These are phyloP conservation scores for Poa pratensis DNA, from an alignment of 176 grass and related monocot genomes.

Conservation along the genomic window DNA sequence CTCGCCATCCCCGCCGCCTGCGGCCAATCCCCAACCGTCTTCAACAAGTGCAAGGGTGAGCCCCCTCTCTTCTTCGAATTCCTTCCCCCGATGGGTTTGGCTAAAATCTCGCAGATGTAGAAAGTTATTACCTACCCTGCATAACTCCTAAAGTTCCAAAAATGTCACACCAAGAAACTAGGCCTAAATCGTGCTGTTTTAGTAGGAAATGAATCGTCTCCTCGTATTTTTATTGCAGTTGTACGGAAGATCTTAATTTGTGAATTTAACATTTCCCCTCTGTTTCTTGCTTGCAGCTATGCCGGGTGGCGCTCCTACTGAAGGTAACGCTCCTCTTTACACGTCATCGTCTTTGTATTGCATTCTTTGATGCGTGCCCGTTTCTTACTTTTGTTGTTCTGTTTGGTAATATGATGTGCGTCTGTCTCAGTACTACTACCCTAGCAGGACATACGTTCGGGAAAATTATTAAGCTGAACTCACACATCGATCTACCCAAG, in stretches of 20 bases:
- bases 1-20: constrained; percentile 45
- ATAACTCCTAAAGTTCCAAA: background rate
- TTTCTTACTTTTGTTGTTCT: constrained; percentile 20
- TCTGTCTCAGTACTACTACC: background rate
- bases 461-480: background rate
- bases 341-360: background rate
- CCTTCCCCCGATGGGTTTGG: background rate
- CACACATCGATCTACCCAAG: background rate
- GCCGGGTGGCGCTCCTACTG: constrained; percentile 15
- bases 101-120: background rate
- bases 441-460: background rate
- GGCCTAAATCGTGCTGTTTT: background rate
- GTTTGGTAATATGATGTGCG: background rate
- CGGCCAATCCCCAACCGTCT: constrained; percentile 27
- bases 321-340: constrained; percentile 33
- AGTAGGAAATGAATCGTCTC: background rate
- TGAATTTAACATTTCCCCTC: constrained; percentile 2
- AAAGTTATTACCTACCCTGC: background rate
- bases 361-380: background rate
- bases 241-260: background rate
- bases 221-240: background rate
- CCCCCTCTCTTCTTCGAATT: background rate
- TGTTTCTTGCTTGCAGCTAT: constrained; percentile 35
- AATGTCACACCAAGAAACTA: background rate
- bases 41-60: constrained; percentile 48